Conservation (phyloP, 31 red algal species). For the Endocladia muricata region DNA sequence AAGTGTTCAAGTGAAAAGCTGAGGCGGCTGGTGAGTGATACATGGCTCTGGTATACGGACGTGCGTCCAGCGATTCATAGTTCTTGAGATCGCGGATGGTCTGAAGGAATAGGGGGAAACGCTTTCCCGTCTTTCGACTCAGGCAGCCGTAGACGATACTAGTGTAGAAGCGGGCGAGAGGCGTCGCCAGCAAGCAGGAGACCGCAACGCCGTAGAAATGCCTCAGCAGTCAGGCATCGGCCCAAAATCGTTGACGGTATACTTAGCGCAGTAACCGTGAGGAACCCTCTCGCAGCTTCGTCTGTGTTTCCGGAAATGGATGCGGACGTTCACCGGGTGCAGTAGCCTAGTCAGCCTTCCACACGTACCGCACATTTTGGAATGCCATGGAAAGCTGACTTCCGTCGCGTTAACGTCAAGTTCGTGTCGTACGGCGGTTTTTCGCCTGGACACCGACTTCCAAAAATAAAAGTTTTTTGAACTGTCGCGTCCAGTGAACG, state of each 20-base stretch:
- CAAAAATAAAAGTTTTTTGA: too few relatives aligned
- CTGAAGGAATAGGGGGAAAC: conserved; percentile 6
- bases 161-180: conserved; percentile 28
- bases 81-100: conserved; percentile 2
- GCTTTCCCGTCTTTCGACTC: not conserved
- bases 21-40: not conserved
- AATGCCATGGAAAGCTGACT: too few relatives aligned
- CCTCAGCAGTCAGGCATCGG: conserved; percentile 8
- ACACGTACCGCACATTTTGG: too few relatives aligned
- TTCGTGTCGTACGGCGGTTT: too few relatives aligned
- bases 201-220: conserved; percentile 27
- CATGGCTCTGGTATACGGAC: not conserved
- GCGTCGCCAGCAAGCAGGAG: conserved; percentile 26
- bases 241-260: conserved; percentile 9
- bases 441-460: too few relatives aligned
- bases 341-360: too few relatives aligned
- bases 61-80: not conserved
- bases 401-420: too few relatives aligned
- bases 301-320: too few relatives aligned
- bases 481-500: too few relatives aligned
- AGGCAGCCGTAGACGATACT: conserved; percentile 21
- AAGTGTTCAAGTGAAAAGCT: conserved; percentile 21
- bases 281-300: too few relatives aligned
- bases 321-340: too few relatives aligned
- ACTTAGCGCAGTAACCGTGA: conserved; percentile 4